These are phyloP conservation scores for Chrysoporthe deuterocubensis DNA, from an alignment of 2,329 filamentous ascomycete genomes.

Conservation along the genomic window DNA sequence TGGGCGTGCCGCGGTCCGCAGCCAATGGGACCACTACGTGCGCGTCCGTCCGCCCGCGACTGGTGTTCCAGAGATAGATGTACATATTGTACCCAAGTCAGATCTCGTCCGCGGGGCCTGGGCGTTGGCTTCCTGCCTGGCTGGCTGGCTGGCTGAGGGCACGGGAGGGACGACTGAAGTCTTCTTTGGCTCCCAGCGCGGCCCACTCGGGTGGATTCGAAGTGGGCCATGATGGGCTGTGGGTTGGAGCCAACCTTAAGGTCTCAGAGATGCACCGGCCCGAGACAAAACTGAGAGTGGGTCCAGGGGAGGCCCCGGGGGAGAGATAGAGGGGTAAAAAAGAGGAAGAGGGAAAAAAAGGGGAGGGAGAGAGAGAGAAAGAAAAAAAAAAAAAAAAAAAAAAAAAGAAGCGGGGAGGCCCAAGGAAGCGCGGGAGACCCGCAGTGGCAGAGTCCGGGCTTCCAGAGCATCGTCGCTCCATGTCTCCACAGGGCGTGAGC, in stretches of 20 bases:
- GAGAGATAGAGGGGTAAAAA: too few species aligned
- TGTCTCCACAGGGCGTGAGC: background rate
- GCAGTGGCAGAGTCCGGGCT: background rate
- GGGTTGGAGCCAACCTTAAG: background rate
- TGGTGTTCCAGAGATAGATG: too few species aligned
- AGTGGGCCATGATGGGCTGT: background rate
- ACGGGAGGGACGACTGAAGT: background rate
- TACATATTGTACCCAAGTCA: too few species aligned
- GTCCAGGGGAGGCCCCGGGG: background rate
- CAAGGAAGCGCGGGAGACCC: background rate
- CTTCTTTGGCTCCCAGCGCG: background rate
- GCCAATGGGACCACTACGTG: too few species aligned
- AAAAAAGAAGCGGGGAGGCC: background rate
- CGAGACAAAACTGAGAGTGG: conserved; percentile 5
- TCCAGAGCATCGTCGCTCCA: conserved; percentile 17
- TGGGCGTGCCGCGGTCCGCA: too few species aligned
- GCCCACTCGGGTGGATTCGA: conserved; percentile 2
- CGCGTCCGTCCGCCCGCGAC: too few species aligned
- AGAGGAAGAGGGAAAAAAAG: background rate
- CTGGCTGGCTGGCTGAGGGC: background rate
- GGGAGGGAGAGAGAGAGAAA: background rate
- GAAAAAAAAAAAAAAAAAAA: background rate
- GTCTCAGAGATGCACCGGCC: conserved; percentile 16
- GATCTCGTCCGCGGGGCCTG: too few species aligned
- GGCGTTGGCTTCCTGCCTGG: too few species aligned